Percentiles rank a stretch among this genome's conserved stretches.
phyloP scores from a whole-genome alignment of 208 protist genomes.

The Acanthamoeba lenticulata region DNA sequence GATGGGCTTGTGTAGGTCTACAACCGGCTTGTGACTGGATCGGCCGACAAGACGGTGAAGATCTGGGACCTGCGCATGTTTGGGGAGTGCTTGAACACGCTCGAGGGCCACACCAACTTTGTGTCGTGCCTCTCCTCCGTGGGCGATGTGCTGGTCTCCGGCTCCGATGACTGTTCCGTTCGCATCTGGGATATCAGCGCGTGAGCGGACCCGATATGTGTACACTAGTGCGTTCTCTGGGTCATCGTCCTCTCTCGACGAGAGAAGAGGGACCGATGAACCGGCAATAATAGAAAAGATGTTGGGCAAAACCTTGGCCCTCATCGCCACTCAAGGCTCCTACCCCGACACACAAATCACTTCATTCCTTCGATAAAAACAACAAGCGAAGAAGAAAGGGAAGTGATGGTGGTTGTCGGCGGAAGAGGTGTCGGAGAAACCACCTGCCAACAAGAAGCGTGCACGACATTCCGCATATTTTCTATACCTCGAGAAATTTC shows the following conservation, averaged over 20 bases:
- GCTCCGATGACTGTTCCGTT: conserved; percentile 32
- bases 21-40: conserved; percentile 26
- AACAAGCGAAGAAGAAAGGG: no score
- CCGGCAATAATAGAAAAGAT: background rate
- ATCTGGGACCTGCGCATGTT: conserved; percentile 58
- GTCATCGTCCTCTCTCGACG: background rate
- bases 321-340: no score
- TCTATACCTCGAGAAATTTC: background rate
- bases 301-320: no score
- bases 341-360: no score
- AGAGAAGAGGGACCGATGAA: background rate
- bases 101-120: conserved; percentile 64
- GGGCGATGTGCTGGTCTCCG: background rate
- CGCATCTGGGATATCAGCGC: background rate
- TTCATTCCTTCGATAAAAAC: no score
- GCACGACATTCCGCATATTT: background rate
- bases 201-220: background rate
- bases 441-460: background rate
- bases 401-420: no score
- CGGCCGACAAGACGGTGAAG: conserved; percentile 46
- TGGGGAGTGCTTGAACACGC: conserved; percentile 36
- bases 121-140: conserved; percentile 24
- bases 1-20: background rate
- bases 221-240: no score
- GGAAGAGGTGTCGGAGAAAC: background rate